Base-by-base conservation (phyloP, 257 asterid genomes). In the Nyctanthes arbortristis region DNA sequence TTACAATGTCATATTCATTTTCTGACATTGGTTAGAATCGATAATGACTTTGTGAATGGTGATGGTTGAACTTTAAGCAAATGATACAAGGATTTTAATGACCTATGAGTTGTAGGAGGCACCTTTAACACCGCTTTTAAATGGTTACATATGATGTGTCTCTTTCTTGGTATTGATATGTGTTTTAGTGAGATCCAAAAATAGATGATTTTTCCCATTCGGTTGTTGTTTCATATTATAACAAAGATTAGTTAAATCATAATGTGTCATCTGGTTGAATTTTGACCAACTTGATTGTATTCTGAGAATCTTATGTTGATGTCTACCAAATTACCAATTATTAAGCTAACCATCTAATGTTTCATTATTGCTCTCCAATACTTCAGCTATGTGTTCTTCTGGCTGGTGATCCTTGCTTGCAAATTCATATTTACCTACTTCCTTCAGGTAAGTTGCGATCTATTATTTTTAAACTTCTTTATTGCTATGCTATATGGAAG, bases 361-460 rank as follows among this genome's bases (percentile, higher is more conserved):
- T 70, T 58, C 45, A 28, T 28, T 12, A 20, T 67, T 54, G 33
- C 63, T 47, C 57, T 70, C 75, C 63, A 40, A 58, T 37, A 33
- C n/a, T 74, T 82, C 90, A 93, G 99, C 81, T 94, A 94, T 63
- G 93, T 89, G 81, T 78, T 85, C 69, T 94, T 77, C 84, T 94
- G 99, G 99, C 66, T 94, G 88, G 93, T 89, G 81, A 92, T 94
- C 75, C 89, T 94, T 69, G 79, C 83, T 57, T 87, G 96, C 93
- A 94, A 94, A 78, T 94, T 91, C 80, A 80, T 96, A 1, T 94
- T 94, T 71, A 87, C 99, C 33, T 94, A 91, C 90, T 94, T 94
- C 73, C 99, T 94, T 68, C 97, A 89, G 97, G 99, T 81, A 87
- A 80, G 97, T 75, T 58, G 22, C 65, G 4, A 31, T 54, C 37